Evolutionary conservation across 306 rosid species (phyloP), one percentile per base, ranked within the genome.

Genomic region (Geum urbanum): DNA sequence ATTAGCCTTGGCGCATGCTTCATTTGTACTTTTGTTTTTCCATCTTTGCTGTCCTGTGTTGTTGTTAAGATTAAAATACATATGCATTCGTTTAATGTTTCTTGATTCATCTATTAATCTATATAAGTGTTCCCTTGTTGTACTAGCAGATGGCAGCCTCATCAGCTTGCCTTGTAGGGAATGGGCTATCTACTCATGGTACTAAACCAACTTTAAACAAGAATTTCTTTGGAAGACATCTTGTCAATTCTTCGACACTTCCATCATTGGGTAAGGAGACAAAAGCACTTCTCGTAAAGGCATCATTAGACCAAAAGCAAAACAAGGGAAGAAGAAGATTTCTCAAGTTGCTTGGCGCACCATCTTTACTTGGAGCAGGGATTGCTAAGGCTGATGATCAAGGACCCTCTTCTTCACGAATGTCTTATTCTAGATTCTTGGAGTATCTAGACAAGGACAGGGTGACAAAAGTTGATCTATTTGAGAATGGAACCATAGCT

Each of bases 361-460:
- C 95, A 0, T 76, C 89, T 80, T 75, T 94, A 70, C 72, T 91
- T 61, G 96, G 87, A 73, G 81, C 76, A 48, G 87, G 82, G 60
- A 86, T 66, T 55, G 97, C 97, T 49, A 76, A 62, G 76, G 99
- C 99, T 6, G 99, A 94, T 72, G 99, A 91, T 48, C 92, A 91
- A 84, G 97, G 92, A 35, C 86, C 80, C 81, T 94, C 99, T 69
- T 83, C 96, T 66, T 94, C 99, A 61, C 86, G 85, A 84, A 88
- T 94, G 97, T 94, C 99, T 81, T 94, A 94, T 77, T 94, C 99
- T 46, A 87, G 95, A 77, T 94, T 94, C 86, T 79, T 94, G 69
- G 99, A 91, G 82, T 94, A 91, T 76, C 68, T 94, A 76, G 99
- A 94, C 79, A 94, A 87, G 75, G 99, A 73, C 73, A 91, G 92